Base-by-base conservation (phyloP, 2,329 filamentous ascomycete genomes). In the Fusarium annulatum region DNA sequence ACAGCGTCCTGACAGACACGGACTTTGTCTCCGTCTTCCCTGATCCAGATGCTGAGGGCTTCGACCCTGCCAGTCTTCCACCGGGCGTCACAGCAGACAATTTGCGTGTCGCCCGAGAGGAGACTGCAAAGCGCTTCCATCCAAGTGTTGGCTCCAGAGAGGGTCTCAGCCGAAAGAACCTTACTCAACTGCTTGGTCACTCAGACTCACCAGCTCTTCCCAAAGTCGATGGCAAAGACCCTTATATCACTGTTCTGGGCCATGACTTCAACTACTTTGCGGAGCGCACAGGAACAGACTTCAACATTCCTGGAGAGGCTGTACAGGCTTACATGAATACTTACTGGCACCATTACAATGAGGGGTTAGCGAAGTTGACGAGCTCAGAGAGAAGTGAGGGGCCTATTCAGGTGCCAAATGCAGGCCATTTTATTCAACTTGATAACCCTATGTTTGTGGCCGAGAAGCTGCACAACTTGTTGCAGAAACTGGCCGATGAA, bases 1-100 rank as follows among this genome's bases (percentile, higher is more conserved):
- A 91, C 76, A 88, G 85, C 41, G 86, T 89, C 70, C 85, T 91
- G 77, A 86, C 88, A 21, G 88, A 90, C 75, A 85, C 85, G 1
- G 86, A 90, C 72, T 87, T 88, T 36, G 84, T 88, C 4, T 86
- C 85, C 10, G 69, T 90, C 9, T 88, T 88, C 76, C 88, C 89
- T 0, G 85, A 91, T 69, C 88, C 88, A 0, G 87, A 89, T 62
- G 81, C 80, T 1, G 67, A 82, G 2, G 80, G 64, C 9, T 89
- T 89, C 70, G 82, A 88, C 1, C 53, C 74, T 76, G 74, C 49
- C 77, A 75, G 21, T 2, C 49, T 78, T 4, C 74, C 77, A 0
- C 0, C 52, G 0, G 74, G 77, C 0, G 43, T 76, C 2, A 74
- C 74, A 1, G 57, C 48, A 1, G 67, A 73, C 2, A 12, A 60